These are phyloP conservation scores for Galerina marginata DNA, from an alignment of 768 basidiomycete species.

Conservation along the genomic window DNA sequence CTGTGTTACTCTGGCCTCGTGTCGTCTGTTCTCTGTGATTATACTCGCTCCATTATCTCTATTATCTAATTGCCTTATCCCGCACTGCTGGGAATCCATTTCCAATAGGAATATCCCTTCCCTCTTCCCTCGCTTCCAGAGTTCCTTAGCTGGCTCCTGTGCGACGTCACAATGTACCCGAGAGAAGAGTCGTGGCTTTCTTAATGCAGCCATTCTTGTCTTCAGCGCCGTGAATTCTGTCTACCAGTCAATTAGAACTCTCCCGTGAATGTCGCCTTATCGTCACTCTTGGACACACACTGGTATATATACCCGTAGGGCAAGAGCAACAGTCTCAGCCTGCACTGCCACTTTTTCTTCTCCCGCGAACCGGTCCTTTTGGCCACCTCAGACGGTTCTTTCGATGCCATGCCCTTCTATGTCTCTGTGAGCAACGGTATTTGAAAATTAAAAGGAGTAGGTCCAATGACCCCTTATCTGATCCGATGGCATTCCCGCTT, in stretches of 20 bases:
- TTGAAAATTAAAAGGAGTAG: background rate
- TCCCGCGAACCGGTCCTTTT: slow-evolving; percentile 12
- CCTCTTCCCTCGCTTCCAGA: background rate
- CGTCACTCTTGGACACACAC: background rate
- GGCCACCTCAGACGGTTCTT: too few species aligned
- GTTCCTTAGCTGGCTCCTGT: background rate
- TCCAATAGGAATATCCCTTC: slow-evolving; percentile 11
- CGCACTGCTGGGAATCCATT: slow-evolving; percentile 10
- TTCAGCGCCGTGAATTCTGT: slow-evolving; percentile 6
- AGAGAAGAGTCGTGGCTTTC: too few species aligned
- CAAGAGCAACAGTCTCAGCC: too few species aligned
- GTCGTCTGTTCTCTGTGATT: slow-evolving; percentile 16
- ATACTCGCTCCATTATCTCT: slow-evolving; percentile 7
- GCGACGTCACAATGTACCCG: slow-evolving; percentile 1
- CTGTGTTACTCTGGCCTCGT: slow-evolving; percentile 32
- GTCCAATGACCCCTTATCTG: background rate
- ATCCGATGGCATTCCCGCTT: background rate
- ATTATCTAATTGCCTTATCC: slow-evolving; percentile 2
- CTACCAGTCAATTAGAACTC: slow-evolving; percentile 6
- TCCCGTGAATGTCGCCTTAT: slow-evolving; percentile 4
- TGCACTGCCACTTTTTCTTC: slow-evolving; percentile 12
- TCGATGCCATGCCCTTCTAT: too few species aligned
- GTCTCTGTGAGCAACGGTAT: too few species aligned
- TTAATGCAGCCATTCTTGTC: background rate
- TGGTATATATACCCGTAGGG: too few species aligned